A percentile compares a stretch with the other conserved stretches of the same genome.
These are phyloP conservation scores for Annulohypoxylon maeteangense DNA, from an alignment of 495 filamentous ascomycete genomes.

Conservation along the genomic window DNA sequence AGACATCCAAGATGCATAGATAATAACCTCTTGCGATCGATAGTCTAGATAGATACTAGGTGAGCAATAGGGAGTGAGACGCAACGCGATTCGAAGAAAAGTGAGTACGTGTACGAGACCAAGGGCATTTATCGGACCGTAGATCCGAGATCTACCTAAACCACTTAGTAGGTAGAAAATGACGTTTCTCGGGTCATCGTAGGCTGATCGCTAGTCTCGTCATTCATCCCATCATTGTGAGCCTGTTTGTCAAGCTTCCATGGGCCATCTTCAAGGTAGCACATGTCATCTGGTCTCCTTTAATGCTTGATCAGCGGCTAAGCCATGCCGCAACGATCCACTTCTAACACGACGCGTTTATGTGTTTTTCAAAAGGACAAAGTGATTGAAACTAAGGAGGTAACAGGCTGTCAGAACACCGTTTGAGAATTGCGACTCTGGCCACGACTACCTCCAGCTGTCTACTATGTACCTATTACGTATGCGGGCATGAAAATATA, in stretches of 20 bases:
- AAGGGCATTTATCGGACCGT: conserved; percentile 22
- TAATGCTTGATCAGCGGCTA: conserved; percentile 29
- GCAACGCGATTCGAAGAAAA: background rate
- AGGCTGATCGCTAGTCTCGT: conserved; percentile 7
- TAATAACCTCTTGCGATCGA: background rate
- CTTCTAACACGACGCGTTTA: conserved; percentile 35
- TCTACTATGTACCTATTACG: too few relatives aligned
- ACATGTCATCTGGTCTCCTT: conserved; percentile 34
- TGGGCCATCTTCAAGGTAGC: conserved; percentile 6
- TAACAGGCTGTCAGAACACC: conserved; percentile 45
- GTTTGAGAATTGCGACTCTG: conserved; percentile 45
- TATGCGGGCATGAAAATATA: conserved; percentile 13
- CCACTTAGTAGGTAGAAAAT: background rate
- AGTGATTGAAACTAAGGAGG: conserved; percentile 43
- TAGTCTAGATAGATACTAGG: background rate
- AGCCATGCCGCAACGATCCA: conserved; percentile 34
- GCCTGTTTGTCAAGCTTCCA: background rate
- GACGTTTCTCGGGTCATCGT: conserved; percentile 1
- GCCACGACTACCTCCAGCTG: conserved; percentile 9
- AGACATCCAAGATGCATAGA: background rate
- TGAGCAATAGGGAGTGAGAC: background rate
- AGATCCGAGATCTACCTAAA: conserved; percentile 20
- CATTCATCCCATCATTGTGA: conserved; percentile 31
- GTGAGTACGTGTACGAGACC: background rate
- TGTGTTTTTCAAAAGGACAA: conserved; percentile 21